Evolutionary conservation across 2,329 filamentous ascomycete species (phyloP), one percentile per base, ranked within the genome.

Genomic region (Colletotrichum brevisporum): DNA sequence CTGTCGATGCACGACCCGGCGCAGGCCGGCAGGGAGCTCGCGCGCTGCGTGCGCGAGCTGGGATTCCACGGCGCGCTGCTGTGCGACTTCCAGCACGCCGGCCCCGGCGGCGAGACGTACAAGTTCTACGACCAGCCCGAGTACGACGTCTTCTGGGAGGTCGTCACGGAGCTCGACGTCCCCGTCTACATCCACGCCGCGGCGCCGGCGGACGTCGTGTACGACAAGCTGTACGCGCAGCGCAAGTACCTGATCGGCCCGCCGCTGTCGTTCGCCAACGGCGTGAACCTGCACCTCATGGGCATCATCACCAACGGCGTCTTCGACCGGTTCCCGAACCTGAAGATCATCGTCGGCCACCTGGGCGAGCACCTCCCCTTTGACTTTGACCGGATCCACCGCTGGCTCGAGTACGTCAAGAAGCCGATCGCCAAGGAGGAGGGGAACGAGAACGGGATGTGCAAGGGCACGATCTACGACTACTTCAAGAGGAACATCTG

Each of bases 131-230:
- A 92, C 74, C 80, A 83, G 9, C 82, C 85, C 0, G 84, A 87
- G 69, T 92, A 86, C 83, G 88, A 90, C 71, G 76, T 84, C 24
- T 91, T 92, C 82, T 91, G 89, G 89, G 74, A 82, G 13, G 85
- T 84, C 0, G 83, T 85, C 9, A 83, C 82, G 1, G 86, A 90
- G 51, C 84, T 92, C 0, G 87, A 91, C 65, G 89, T 91, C 0
- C 89, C 89, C 0, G 83, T 92, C 56, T 92, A 91, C 73, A 81
- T 92, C 1, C 90, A 92, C 76, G 90, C 89, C 0, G 81, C 86
- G 55, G 85, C 86, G 71, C 87, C 89, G 1, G 87, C 86, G 0
- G 88, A 88, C 6, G 82, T 81, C 18, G 83, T 89, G 63, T 81
- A 86, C 72, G 86, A 90, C 5, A 87, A 87, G 74, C 83, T 90